Base-by-base conservation (phyloP, 495 filamentous ascomycete species). In the Podospora pseudoanserina region DNA sequence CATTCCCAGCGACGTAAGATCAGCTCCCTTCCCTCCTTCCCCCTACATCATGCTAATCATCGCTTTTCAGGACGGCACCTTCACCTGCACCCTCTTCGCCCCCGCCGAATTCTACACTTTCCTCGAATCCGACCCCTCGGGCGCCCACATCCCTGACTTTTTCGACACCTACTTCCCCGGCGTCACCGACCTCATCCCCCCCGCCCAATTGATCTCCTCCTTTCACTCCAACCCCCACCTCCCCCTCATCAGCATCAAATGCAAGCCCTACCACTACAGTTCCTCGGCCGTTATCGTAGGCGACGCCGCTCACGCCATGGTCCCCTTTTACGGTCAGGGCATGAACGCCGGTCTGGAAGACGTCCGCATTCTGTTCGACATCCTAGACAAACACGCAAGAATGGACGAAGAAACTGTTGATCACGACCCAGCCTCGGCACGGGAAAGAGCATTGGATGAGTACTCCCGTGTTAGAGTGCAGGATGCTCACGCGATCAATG, bases 231-330 rank as follows among this genome's bases (percentile, higher is more conserved):
- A 96, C 78, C 93, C 92, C 0, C 94, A 97, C 71, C 88, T 98
- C 0, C 95, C 95, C 1, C 81, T 99, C 19, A 96, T 99, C 74
- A 91, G 84, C 77, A 92, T 99, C 73, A 96, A 97, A 78, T 97
- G 93, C 81, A 84, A 83, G 1, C 95, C 96, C 0, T 89, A 97
- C 76, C 92, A 97, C 80, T 92, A 86, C 83, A 82, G 76, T 53
- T 85, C 87, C 32, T 90, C 88, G n/a, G 91, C 83, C 26, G 92
- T 96, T 64, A 91, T 99, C 67, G 72, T 99, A 56, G 95, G 95
- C 62, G 95, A 99, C 73, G 93, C 95, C 26, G 95, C 95, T 6
- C 96, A 99, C 79, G 96, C 95, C 60, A 97, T 99, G 86, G 92
- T 99, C 0, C 95, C 96, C 1, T 99, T 98, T 82, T 92, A 95